Evolutionary conservation across 371 early-diverging fungal species (phyloP).

Genomic region (Dichotomocladium elegans): DNA sequence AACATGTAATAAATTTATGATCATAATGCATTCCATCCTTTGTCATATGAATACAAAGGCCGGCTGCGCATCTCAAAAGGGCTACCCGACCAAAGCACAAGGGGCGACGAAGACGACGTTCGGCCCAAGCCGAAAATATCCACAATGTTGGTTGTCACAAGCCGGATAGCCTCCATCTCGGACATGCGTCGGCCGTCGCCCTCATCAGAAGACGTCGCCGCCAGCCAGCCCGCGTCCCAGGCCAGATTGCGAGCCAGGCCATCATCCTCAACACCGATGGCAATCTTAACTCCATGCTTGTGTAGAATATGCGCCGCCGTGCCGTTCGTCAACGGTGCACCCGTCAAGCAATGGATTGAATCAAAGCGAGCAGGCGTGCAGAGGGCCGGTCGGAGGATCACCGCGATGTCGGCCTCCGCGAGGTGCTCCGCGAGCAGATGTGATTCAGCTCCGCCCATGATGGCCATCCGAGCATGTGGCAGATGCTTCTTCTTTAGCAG

Average conservation of each 20-base stretch:
- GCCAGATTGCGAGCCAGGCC: constrained; percentile 61
- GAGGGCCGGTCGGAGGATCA: constrained; percentile 60
- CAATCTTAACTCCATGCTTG: constrained; percentile 62
- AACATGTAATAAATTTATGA: neutral
- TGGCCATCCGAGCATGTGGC: constrained; percentile 30
- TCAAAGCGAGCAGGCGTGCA: constrained; percentile 67
- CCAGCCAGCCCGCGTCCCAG: constrained; percentile 78
- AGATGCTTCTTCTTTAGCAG: constrained; percentile 46
- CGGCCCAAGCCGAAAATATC: constrained; percentile 58
- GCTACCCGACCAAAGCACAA: constrained; percentile 46
- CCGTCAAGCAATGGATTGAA: constrained; percentile 61
- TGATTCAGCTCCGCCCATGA: constrained; percentile 70
- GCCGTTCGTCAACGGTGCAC: constrained; percentile 50
- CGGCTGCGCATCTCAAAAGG: constrained; percentile 54
- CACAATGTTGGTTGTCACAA: constrained; percentile 68
- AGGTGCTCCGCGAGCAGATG: constrained; percentile 61
- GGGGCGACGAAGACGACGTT: neutral
- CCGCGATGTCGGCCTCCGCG: constrained; percentile 52
- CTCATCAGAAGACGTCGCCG: constrained; percentile 33
- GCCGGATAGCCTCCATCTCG: constrained; percentile 63
- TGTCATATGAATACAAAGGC: constrained; percentile 13
- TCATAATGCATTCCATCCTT: neutral
- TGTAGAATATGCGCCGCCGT: constrained; percentile 59
- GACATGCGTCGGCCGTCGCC: constrained; percentile 18
- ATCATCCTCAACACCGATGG: constrained; percentile 52